Conservation (phyloP, 1,284 basidiomycete species). For the Trichosporon faecale region DNA sequence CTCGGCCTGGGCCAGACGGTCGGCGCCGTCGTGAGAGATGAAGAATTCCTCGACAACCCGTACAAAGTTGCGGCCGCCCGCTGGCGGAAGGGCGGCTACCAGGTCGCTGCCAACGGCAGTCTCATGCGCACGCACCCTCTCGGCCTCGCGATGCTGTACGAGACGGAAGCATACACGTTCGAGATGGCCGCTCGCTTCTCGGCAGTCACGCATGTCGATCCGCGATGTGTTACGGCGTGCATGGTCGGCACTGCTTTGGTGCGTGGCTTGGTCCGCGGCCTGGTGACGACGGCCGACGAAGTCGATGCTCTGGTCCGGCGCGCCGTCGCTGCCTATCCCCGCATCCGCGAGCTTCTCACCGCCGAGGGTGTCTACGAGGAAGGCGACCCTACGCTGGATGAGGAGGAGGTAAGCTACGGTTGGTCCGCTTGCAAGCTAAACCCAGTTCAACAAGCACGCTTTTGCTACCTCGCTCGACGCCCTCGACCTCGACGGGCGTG, state of each 20-base stretch:
- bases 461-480: not conserved
- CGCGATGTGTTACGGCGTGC: constrained; percentile 18
- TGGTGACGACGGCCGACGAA: not conserved
- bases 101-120: constrained; percentile 18
- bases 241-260: constrained; percentile 20
- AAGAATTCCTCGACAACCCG: constrained; percentile 12
- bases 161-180: constrained; percentile 10
- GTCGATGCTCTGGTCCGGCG: constrained; percentile 13
- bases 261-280: constrained; percentile 17
- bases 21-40: constrained; percentile 15
- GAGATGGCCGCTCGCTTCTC: constrained; percentile 14
- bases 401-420: constrained; percentile 17
- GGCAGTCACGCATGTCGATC: constrained; percentile 22
- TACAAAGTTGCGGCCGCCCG: not conserved
- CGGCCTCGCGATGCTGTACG: constrained; percentile 12
- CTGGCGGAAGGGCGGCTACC: constrained; percentile 11
- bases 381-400: constrained; percentile 7
- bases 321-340: not conserved
- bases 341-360: not conserved
- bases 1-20: constrained; percentile 22
- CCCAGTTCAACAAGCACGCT: constrained; percentile 10
- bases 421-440: not conserved
- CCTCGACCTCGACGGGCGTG: constrained; percentile 17
- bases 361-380: constrained; percentile 5
- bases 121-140: constrained; percentile 26